Percentiles rank a stretch among this genome's conserved stretches.
phyloP scores from a whole-genome alignment of 257 asterid species.

The Solanum acaule region DNA sequence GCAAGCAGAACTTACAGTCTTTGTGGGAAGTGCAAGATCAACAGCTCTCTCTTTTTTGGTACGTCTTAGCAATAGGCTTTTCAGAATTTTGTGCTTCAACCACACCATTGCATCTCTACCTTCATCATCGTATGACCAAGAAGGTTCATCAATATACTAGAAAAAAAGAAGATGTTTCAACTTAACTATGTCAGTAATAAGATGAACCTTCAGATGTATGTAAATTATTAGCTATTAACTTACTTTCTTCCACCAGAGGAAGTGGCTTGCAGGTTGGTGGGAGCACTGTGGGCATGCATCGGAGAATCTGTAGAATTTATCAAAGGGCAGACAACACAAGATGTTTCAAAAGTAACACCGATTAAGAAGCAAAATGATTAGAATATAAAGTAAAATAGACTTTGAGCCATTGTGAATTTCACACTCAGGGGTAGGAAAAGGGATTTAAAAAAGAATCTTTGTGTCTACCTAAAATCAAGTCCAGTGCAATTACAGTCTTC shows the following conservation, averaged over 20 bases:
- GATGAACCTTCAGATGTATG: not conserved
- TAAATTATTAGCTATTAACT: not conserved
- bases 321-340: not conserved
- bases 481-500: not conserved
- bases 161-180: not conserved
- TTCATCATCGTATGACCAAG: not conserved
- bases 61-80: constrained; percentile 63
- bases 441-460: not conserved
- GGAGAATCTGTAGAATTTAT: not conserved
- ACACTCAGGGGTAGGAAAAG: not conserved
- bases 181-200: not conserved
- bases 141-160: constrained; percentile 26
- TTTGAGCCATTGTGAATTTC: not conserved
- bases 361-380: not conserved
- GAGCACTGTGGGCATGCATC: not conserved
- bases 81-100: constrained; percentile 63
- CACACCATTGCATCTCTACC: constrained; percentile 53
- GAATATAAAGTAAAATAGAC: no score
- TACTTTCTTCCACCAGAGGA: not conserved
- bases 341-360: not conserved
- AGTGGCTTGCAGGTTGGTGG: not conserved
- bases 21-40: constrained; percentile 85
- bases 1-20: constrained; percentile 45
- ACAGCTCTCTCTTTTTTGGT: constrained; percentile 93
- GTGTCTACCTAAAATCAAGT: not conserved